Conservation (phyloP, 2,329 filamentous ascomycete species). For the Stagonosporopsis chrysanthemi region DNA sequence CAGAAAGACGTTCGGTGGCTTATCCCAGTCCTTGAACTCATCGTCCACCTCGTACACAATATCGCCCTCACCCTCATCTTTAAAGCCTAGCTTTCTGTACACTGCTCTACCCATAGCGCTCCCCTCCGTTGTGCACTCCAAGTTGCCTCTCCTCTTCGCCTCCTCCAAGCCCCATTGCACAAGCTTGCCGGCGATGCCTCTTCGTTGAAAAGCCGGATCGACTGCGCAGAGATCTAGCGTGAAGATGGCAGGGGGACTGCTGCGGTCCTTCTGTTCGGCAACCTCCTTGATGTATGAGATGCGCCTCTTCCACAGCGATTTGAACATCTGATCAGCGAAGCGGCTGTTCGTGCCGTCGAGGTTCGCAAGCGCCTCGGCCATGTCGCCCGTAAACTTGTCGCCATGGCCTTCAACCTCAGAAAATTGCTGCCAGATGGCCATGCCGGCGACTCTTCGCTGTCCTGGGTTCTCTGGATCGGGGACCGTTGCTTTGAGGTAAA, state of each 20-base stretch:
- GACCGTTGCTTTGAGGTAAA: constrained; percentile 64
- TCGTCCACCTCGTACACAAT: constrained; percentile 44
- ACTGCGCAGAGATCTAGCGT: constrained; percentile 57
- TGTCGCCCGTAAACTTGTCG: constrained; percentile 41
- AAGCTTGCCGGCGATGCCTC: constrained; percentile 47
- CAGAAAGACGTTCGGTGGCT: constrained; percentile 47
- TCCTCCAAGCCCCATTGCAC: constrained; percentile 46
- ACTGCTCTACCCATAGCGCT: constrained; percentile 46
- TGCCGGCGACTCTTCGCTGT: constrained; percentile 55
- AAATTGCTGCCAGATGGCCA: constrained; percentile 64
- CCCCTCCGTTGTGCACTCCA: constrained; percentile 49
- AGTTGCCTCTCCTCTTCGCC: constrained; percentile 41
- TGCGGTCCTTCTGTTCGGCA: constrained; percentile 36
- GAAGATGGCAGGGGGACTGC: constrained; percentile 56
- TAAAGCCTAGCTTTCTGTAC: constrained; percentile 45
- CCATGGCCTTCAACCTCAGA: constrained; percentile 61
- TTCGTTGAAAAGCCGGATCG: constrained; percentile 61
- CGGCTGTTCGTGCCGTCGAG: constrained; percentile 56
- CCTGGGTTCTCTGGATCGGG: constrained; percentile 40
- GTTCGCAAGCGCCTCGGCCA: constrained; percentile 42
- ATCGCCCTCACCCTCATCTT: constrained; percentile 40
- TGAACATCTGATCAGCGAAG: constrained; percentile 56
- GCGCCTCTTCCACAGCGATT: constrained; percentile 54
- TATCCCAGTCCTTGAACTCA: constrained; percentile 41
- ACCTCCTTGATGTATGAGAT: constrained; percentile 49